phyloP scores from a whole-genome alignment of 257 asterid species.

The Coffea canephora region DNA sequence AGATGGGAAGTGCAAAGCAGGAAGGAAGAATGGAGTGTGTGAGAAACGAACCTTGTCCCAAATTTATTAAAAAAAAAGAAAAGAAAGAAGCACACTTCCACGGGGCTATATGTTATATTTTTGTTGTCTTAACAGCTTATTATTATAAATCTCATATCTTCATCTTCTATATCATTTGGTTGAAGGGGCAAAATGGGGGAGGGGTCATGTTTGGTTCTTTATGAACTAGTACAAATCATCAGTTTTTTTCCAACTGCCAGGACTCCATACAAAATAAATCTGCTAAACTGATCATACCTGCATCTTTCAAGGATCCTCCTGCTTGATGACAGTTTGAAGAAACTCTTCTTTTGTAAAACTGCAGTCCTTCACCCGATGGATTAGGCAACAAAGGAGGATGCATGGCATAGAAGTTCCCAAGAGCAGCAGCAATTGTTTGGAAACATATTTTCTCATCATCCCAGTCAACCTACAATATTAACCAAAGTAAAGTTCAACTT shows the following conservation, averaged over 20 bases:
- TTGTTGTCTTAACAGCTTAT: not conserved
- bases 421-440: conserved; percentile 91
- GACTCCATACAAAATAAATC: conserved; percentile 17
- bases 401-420: conserved; percentile 83
- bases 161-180: not conserved
- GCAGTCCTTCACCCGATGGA: conserved; percentile 77
- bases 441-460: conserved; percentile 81
- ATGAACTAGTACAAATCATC: not conserved
- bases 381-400: conserved; percentile 94
- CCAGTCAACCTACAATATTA: conserved; percentile 72
- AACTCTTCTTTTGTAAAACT: conserved; percentile 57
- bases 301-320: conserved; percentile 30
- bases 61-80: no score
- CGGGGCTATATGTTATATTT: no score
- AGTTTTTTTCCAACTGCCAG: not conserved
- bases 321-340: conserved; percentile 37
- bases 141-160: not conserved
- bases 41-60: no score
- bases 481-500: not conserved
- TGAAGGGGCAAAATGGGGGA: not conserved
- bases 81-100: no score
- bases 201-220: not conserved
- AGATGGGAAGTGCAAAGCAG: no score
- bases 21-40: no score
- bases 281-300: conserved; percentile 37